phyloP scores from a whole-genome alignment of 257 asterid species.

The Petunia axillaris region DNA sequence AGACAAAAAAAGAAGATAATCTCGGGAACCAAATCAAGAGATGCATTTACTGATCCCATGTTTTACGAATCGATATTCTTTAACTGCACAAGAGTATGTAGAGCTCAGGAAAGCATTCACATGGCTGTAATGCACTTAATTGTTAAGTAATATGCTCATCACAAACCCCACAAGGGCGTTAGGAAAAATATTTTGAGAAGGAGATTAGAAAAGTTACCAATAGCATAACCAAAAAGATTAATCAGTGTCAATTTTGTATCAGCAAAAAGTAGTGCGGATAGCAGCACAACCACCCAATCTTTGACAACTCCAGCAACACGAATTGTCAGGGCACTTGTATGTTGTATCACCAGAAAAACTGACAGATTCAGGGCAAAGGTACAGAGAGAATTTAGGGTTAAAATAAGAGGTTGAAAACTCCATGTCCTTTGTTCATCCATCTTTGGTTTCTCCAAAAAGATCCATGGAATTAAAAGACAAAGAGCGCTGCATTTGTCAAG shows the following conservation, averaged over 20 bases:
- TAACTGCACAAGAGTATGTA: neutral
- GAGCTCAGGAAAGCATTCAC: neutral
- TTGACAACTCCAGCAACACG: conserved; percentile 99
- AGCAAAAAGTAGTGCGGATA: conserved; percentile 91
- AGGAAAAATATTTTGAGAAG: conserved; percentile 3
- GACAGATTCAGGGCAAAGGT: conserved; percentile 97
- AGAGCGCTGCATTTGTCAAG: conserved; percentile 70
- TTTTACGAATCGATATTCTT: neutral
- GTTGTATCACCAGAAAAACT: conserved; percentile 93
- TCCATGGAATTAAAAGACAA: conserved; percentile 94
- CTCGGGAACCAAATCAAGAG: neutral
- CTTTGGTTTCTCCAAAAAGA: conserved; percentile 90
- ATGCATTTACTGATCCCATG: conserved; percentile 12
- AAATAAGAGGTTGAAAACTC: conserved; percentile 72
- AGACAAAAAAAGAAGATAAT: neutral
- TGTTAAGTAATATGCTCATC: neutral
- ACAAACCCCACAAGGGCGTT: neutral
- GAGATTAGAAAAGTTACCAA: conserved; percentile 52
- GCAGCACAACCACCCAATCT: conserved; percentile 96
- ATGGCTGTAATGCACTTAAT: neutral
- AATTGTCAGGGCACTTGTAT: conserved; percentile 96
- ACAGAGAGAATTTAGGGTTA: conserved; percentile 79
- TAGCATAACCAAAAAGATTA: conserved; percentile 89
- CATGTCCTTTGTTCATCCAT: conserved; percentile 78
- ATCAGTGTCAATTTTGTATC: conserved; percentile 84